Conservation (phyloP, 1,284 basidiomycete genomes). For the Volvariella surrecta region DNA sequence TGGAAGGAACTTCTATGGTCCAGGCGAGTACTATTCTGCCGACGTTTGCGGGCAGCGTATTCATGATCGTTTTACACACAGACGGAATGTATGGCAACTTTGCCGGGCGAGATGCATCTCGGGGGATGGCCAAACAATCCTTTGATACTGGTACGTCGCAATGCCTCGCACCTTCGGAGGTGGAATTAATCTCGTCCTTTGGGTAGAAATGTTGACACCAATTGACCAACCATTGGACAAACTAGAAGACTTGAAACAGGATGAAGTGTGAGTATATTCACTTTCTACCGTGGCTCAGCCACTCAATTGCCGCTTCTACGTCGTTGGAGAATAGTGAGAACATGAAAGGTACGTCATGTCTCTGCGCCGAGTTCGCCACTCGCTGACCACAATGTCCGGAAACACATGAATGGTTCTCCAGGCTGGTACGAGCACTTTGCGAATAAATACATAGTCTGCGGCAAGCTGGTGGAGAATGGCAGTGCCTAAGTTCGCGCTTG, state of each 20-base stretch:
- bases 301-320: not conserved
- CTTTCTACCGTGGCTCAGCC: conserved; percentile 1
- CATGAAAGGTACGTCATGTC: conserved; percentile 58
- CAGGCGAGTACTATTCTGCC: conserved; percentile 47
- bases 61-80: conserved; percentile 19
- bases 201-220: conserved; percentile 86
- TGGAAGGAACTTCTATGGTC: conserved; percentile 88
- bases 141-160: conserved; percentile 73
- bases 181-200: conserved; percentile 1
- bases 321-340: conserved; percentile 54
- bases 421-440: conserved; percentile 89
- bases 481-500: too few species aligned
- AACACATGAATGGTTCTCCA: conserved; percentile 18
- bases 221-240: conserved; percentile 83
- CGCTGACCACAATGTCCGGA: not conserved
- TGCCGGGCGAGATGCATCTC: conserved; percentile 87
- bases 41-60: not conserved
- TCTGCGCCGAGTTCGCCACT: not conserved
- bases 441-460: conserved; percentile 82
- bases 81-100: conserved; percentile 97
- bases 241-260: conserved; percentile 64
- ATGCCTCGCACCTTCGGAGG: not conserved
- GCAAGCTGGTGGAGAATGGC: conserved; percentile 74
- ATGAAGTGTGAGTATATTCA: conserved; percentile 70
- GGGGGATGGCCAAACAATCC: conserved; percentile 96